phyloP scores from a whole-genome alignment of 345 rosid genomes.

The Isatis tinctoria region DNA sequence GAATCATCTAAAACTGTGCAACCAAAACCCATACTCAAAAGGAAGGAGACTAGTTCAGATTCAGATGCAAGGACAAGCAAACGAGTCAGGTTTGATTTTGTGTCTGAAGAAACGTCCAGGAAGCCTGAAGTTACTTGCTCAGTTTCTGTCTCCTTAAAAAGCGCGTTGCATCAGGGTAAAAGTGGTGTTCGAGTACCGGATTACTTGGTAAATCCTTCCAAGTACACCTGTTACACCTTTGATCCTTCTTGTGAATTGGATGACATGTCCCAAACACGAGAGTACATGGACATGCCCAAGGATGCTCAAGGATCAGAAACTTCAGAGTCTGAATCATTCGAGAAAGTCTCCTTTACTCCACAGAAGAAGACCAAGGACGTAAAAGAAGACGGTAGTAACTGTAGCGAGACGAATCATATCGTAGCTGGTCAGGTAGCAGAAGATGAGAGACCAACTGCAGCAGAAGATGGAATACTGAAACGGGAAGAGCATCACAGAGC shows the following conservation, averaged over 20 bases:
- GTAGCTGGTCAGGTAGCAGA: conserved; percentile 37
- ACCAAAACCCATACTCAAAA: conserved; percentile 56
- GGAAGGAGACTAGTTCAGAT: conserved; percentile 42
- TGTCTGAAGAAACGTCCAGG: conserved; percentile 21
- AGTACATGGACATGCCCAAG: conserved; percentile 37
- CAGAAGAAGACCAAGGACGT: conserved; percentile 37
- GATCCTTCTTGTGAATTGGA: conserved; percentile 35
- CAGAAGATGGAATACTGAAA: conserved; percentile 29
- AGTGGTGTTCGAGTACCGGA: conserved; percentile 43
- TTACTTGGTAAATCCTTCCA: conserved; percentile 56
- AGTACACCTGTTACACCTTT: conserved; percentile 53
- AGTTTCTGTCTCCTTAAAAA: conserved; percentile 26
- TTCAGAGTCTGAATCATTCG: conserved; percentile 26
- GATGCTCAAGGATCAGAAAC: conserved; percentile 22
- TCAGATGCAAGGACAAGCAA: conserved; percentile 44
- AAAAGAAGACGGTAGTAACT: conserved; percentile 6
- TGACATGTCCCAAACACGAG: conserved; percentile 40
- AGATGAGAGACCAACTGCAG: conserved; percentile 22
- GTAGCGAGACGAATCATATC: conserved; percentile 34
- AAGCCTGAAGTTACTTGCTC: conserved; percentile 25
- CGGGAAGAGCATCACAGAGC: conserved; percentile 19
- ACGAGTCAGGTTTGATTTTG: conserved; percentile 61
- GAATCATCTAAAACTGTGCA: conserved; percentile 14
- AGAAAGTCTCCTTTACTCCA: conserved; percentile 47
- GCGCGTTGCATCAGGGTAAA: conserved; percentile 6